phyloP scores from a whole-genome alignment of 2,329 filamentous ascomycete species.

The Penicillium sp. region DNA sequence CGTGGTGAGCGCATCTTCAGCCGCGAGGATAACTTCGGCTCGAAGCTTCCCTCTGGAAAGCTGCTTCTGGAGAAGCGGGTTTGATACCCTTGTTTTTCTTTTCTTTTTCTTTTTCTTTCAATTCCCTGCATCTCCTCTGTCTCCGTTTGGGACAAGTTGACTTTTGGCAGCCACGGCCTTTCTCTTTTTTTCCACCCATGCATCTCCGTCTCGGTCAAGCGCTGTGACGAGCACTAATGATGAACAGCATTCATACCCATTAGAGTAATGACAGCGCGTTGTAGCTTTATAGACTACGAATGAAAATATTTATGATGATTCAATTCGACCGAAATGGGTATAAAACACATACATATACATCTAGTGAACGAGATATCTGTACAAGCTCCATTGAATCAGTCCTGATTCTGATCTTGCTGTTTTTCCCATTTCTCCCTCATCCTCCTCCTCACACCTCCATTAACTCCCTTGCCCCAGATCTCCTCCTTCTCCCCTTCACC shows the following conservation, averaged over 20 bases:
- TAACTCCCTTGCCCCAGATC: constrained; percentile 26
- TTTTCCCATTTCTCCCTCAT: constrained; percentile 27
- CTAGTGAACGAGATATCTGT: not conserved
- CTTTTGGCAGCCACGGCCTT: constrained; percentile 8
- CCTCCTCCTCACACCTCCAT: constrained; percentile 22
- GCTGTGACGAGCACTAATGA: constrained; percentile 28
- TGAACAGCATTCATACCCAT: constrained; percentile 27
- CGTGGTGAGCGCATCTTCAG: constrained; percentile 74
- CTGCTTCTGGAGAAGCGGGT: constrained; percentile 43
- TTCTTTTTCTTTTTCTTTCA: constrained; percentile 12
- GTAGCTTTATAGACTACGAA: constrained; percentile 22
- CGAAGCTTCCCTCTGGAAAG: constrained; percentile 36
- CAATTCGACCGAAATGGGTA: not conserved
- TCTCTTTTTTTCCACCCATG: constrained; percentile 18
- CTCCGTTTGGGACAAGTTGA: constrained; percentile 6
- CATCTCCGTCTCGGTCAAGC: constrained; percentile 18
- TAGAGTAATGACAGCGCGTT: constrained; percentile 26
- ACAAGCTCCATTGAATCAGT: not conserved
- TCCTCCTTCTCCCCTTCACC: constrained; percentile 16
- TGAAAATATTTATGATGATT: constrained; percentile 4
- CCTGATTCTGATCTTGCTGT: constrained; percentile 14
- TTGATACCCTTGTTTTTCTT: constrained; percentile 21
- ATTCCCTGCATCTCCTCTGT: constrained; percentile 10
- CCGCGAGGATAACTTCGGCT: constrained; percentile 54
- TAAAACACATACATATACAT: not conserved